Evolutionary conservation across 495 filamentous ascomycete genomes (phyloP), one percentile per base, ranked within the genome.

Genomic region (Paragyromitra xinjiangensis): DNA sequence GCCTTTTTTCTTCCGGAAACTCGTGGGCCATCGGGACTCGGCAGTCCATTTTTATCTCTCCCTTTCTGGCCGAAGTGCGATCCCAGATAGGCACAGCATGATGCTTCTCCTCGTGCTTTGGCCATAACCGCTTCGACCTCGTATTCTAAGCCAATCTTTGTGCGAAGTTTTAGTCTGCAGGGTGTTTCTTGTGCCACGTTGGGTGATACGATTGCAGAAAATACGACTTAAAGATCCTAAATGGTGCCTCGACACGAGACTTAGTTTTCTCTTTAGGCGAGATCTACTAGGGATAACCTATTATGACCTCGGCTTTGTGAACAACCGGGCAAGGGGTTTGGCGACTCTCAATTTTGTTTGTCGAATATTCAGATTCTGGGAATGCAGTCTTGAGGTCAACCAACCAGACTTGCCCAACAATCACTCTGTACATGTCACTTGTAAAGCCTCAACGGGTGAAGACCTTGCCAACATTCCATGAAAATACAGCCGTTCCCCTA

Each of bases 161-260:
- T 39, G 39, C 26, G 51, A 3, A 37, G 34, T 44, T 19, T 73
- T 42, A 9, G 55, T 48, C 19, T 51, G n/a, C 26, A 65, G 37
- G 61, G 24, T 76, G 61, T 76, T 76, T 74, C 40, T 56, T 64
- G 68, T 71, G 73, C 68, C 58, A 72, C 58, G 68, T 56, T 64
- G 29, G 22, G 29, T 64, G 55, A 56, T 51, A 58, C 48, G 39
- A 29, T 72, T 63, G 11, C 39, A 37, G 62, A 42, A 48, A 55
- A 45, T 12, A 39, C 5, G 16, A 29, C 72, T 44, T 37, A 24
- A 55, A 69, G 40, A 64, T 42, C 59, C 37, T 9, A 63, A 19
- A 29, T 50, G 26, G 44, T 39, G 55, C 48, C 42, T 58, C 26
- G 44, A 9, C 11, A 39, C 29, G 55, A 45, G 37, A 34, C 29